Conservation (phyloP, 2,329 filamentous ascomycete genomes). For the Leptographium galeiforme region DNA sequence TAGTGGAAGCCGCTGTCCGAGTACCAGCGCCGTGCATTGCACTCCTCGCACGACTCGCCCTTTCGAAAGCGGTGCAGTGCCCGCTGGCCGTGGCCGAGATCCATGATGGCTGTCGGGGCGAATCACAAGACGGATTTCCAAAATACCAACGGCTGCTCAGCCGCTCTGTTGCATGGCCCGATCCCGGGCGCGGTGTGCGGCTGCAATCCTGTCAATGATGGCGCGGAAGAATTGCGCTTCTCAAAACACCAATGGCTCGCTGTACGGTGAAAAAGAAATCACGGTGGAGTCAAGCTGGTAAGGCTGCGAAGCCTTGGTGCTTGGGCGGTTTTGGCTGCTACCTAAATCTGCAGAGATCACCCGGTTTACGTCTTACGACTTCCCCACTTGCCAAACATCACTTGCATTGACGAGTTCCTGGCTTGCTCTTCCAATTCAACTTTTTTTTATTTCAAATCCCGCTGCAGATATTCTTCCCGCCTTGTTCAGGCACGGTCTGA, state of each 20-base stretch:
- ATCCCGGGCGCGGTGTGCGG: no score
- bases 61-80: constrained; percentile 37
- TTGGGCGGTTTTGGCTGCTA: not conserved
- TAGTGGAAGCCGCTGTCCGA: constrained; percentile 64
- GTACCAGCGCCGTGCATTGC: constrained; percentile 59
- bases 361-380: no score
- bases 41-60: constrained; percentile 46
- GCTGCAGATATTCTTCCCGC: constrained; percentile 7
- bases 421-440: no score
- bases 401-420: no score
- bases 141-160: not conserved
- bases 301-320: not conserved
- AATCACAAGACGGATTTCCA: not conserved
- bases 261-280: not conserved
- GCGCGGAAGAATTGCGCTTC: not conserved
- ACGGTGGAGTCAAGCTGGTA: not conserved
- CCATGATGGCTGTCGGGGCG: constrained; percentile 24
- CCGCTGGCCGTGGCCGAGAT: constrained; percentile 18
- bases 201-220: no score
- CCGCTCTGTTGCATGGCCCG: no score
- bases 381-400: no score
- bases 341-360: not conserved
- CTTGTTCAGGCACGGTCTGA: not conserved
- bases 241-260: not conserved
- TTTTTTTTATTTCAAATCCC: constrained; percentile 1